These are phyloP conservation scores for Vanilla planifolia DNA, from an alignment of 106 monocot species.

Conservation along the genomic window DNA sequence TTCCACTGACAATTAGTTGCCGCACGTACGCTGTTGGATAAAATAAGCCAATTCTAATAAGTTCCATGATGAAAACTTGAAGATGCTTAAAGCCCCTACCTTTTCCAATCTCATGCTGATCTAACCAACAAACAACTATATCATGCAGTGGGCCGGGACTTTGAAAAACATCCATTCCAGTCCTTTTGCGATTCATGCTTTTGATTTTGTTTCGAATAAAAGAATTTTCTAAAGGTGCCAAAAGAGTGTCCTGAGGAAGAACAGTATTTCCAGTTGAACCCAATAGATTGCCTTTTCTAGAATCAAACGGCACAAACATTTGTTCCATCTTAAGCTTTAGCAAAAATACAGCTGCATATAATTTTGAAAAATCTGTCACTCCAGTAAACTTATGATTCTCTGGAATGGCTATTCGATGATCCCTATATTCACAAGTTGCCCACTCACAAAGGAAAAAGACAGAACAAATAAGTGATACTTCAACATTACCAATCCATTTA, in stretches of 20 bases:
- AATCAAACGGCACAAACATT: conserved; percentile 12
- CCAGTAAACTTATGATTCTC: conserved; percentile 58
- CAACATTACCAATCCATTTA: conserved; percentile 77
- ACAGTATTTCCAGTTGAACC: conserved; percentile 20
- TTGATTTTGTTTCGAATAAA: conserved; percentile 23
- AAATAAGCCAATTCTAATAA: conserved; percentile 78
- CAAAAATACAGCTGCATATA: conserved; percentile 70
- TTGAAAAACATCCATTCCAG: conserved; percentile 38
- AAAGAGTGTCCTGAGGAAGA: conserved; percentile 32
- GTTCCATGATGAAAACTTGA: conserved; percentile 71
- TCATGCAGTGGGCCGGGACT: conserved; percentile 93
- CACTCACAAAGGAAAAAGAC: conserved; percentile 93
- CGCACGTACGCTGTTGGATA: conserved; percentile 90
- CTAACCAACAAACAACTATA: conserved; percentile 92
- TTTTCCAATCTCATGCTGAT: conserved; percentile 76
- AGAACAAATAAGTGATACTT: conserved; percentile 58
- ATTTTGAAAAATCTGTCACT: conserved; percentile 69
- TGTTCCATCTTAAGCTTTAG: conserved; percentile 80
- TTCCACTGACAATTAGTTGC: conserved; percentile 88
- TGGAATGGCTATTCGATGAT: conserved; percentile 43
- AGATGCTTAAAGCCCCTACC: conserved; percentile 63
- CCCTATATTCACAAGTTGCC: conserved; percentile 94
- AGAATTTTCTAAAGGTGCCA: conserved; percentile 16
- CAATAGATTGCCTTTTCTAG: conserved; percentile 16
- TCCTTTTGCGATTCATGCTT: conserved; percentile 19